Conservation (phyloP, 352 stramenopile genomes). For the Phytophthora sojae region DNA sequence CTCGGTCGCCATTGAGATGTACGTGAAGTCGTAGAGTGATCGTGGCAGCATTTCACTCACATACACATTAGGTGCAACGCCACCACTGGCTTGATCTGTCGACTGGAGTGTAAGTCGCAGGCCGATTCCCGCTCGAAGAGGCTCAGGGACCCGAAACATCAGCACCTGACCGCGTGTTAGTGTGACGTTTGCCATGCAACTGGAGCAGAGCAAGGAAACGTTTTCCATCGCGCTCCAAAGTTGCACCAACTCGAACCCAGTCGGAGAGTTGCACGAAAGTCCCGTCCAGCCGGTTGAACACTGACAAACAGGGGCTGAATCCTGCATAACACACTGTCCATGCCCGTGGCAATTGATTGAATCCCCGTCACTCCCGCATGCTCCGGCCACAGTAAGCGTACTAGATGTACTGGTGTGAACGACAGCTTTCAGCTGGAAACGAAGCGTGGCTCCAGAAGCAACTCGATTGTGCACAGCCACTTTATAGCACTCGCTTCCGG, state of each 20-base stretch:
- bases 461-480: constrained; percentile 72
- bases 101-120: constrained; percentile 41
- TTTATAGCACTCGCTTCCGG: constrained; percentile 70
- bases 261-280: constrained; percentile 66
- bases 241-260: constrained; percentile 58
- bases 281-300: constrained; percentile 73
- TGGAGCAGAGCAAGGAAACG: constrained; percentile 61
- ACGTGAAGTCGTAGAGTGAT: constrained; percentile 80
- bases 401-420: constrained; percentile 36
- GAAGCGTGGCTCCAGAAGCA: constrained; percentile 53
- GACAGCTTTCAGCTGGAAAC: constrained; percentile 53
- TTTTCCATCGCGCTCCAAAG: constrained; percentile 66
- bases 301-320: constrained; percentile 45
- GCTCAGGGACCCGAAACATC: constrained; percentile 76
- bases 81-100: constrained; percentile 16
- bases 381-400: neutral
- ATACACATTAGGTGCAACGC: constrained; percentile 60
- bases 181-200: constrained; percentile 53
- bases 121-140: constrained; percentile 58
- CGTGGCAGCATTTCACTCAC: constrained; percentile 73
- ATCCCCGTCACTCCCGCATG: constrained; percentile 19
- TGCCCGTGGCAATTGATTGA: constrained; percentile 57
- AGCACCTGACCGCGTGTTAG: constrained; percentile 56
- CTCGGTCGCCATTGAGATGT: constrained; percentile 50
- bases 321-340: constrained; percentile 55